These are phyloP conservation scores for Aegle marmelos DNA, from an alignment of 345 rosid species.

Conservation along the genomic window DNA sequence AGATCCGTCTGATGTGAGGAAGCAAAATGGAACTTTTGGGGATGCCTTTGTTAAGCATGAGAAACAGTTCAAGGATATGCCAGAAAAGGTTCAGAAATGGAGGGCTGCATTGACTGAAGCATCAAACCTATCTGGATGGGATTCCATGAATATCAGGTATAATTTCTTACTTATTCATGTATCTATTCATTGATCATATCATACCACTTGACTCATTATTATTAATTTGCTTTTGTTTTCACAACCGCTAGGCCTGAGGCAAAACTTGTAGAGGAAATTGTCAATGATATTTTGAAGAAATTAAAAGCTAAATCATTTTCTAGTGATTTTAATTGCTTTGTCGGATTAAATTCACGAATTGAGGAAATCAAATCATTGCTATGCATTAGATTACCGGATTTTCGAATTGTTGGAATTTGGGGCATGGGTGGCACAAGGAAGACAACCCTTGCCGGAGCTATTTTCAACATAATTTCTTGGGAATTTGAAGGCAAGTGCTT, in stretches of 20 bases:
- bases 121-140: too few relatives aligned
- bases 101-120: too few relatives aligned
- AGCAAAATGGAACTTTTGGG: too few relatives aligned
- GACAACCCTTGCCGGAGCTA: background rate
- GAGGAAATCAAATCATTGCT: background rate
- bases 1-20: too few relatives aligned
- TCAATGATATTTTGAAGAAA: background rate
- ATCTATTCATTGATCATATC: too few relatives aligned
- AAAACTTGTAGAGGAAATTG: background rate
- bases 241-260: background rate
- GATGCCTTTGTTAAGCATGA: too few relatives aligned
- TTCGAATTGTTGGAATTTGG: background rate
- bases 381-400: background rate
- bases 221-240: background rate
- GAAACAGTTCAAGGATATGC: too few relatives aligned
- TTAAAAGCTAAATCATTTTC: background rate
- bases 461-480: background rate
- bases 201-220: too few relatives aligned
- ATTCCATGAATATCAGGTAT: too few relatives aligned
- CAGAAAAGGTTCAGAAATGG: too few relatives aligned
- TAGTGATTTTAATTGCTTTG: background rate
- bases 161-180: too few relatives aligned
- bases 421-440: constrained; percentile 3
- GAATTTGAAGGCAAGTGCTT: background rate
- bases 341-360: background rate